Percentiles rank a stretch among this genome's conserved stretches.
phyloP scores from a whole-genome alignment of 345 rosid genomes.

The Murraya koenigii region DNA sequence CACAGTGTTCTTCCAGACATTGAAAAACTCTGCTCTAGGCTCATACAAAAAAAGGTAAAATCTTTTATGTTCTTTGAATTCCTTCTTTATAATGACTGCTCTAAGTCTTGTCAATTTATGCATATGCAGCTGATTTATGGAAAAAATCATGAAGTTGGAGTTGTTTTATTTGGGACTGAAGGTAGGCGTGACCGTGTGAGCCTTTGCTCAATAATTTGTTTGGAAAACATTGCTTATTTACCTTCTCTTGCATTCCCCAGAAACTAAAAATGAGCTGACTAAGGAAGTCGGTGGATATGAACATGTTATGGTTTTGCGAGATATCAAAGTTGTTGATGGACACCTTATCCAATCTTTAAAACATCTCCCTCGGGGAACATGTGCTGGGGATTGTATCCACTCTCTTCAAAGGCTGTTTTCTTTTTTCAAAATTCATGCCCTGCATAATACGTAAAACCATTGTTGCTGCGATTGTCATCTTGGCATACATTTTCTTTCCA shows the following conservation, averaged over 20 bases:
- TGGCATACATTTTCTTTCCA: not conserved
- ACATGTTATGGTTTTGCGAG: slow-evolving; percentile 50
- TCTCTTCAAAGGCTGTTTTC: not conserved
- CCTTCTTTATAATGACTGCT: not conserved
- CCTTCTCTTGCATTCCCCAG: slow-evolving; percentile 34
- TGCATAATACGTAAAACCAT: not conserved
- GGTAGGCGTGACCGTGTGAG: slow-evolving; percentile 36
- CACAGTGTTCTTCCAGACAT: slow-evolving; percentile 59
- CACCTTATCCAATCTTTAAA: slow-evolving; percentile 43
- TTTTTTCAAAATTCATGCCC: slow-evolving; percentile 6
- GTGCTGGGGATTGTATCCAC: slow-evolving; percentile 86
- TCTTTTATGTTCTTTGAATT: not conserved
- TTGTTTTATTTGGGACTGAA: slow-evolving; percentile 77
- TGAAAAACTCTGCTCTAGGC: slow-evolving; percentile 63
- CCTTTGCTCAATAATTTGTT: not conserved
- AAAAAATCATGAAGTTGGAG: slow-evolving; percentile 80
- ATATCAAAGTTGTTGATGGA: slow-evolving; percentile 72
- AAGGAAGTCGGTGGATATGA: slow-evolving; percentile 85
- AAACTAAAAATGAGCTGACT: slow-evolving; percentile 72
- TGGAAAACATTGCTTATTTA: not conserved
- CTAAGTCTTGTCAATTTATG: slow-evolving; percentile 8
- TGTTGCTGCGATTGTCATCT: not conserved
- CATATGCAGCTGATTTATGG: slow-evolving; percentile 66
- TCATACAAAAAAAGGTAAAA: slow-evolving; percentile 73
- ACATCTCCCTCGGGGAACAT: slow-evolving; percentile 70